These are phyloP conservation scores for Rhodomyrtus psidioides DNA, from an alignment of 441 rosid genomes.

Conservation along the genomic window DNA sequence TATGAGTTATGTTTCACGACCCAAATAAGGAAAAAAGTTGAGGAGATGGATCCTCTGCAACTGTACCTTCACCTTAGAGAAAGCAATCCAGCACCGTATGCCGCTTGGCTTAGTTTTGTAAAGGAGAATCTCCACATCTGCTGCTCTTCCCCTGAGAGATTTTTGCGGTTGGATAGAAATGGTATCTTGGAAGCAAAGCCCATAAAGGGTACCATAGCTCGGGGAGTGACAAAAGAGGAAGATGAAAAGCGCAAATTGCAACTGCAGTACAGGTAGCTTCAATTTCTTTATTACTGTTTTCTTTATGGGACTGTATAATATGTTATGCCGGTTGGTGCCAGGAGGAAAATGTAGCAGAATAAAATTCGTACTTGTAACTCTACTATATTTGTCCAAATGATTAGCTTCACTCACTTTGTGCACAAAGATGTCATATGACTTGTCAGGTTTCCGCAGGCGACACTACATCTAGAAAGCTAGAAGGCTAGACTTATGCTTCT, in stretches of 20 bases:
- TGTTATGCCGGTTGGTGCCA: background rate
- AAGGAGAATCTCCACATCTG: conserved; percentile 61
- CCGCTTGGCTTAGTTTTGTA: conserved; percentile 88
- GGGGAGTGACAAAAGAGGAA: conserved; percentile 63
- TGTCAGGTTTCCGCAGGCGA: background rate
- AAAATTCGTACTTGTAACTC: background rate
- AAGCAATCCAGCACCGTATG: conserved; percentile 91
- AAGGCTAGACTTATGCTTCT: background rate
- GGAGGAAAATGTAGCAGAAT: background rate
- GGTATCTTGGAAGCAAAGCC: conserved; percentile 81
- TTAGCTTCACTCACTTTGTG: background rate
- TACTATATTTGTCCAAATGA: background rate
- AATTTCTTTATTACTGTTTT: background rate
- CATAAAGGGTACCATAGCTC: conserved; percentile 84
- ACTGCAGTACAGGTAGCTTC: conserved; percentile 58
- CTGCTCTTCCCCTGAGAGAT: conserved; percentile 94
- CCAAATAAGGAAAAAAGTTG: conserved; percentile 48
- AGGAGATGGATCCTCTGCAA: conserved; percentile 54
- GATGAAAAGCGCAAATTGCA: conserved; percentile 59
- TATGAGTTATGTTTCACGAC: conserved; percentile 95
- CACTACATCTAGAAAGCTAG: background rate
- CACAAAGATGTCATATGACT: background rate
- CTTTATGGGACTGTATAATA: background rate
- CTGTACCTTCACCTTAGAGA: conserved; percentile 81
- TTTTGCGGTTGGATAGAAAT: conserved; percentile 64